Conservation (phyloP, 1,284 basidiomycete genomes). For the Polyporus tsugae region DNA sequence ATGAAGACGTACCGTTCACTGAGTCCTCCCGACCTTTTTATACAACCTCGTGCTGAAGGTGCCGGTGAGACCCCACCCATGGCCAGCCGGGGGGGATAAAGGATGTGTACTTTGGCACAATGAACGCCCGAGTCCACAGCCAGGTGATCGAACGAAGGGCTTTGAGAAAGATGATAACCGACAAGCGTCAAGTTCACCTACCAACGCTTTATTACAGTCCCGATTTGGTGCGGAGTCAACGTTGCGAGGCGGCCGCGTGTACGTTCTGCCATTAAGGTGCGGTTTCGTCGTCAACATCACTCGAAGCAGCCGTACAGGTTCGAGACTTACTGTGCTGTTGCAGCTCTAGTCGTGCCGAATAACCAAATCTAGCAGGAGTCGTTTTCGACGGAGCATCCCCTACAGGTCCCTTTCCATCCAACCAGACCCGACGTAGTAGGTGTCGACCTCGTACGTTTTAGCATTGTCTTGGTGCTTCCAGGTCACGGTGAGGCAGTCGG, state of each 20-base stretch:
- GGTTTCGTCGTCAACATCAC: neutral
- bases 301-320: neutral
- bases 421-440: too few relatives aligned
- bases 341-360: neutral
- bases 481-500: too few relatives aligned
- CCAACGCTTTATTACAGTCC: neutral
- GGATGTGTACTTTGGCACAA: neutral
- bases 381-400: neutral
- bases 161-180: neutral
- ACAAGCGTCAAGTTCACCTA: neutral
- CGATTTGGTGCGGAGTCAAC: neutral
- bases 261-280: too few relatives aligned
- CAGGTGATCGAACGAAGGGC: neutral
- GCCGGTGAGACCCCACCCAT: neutral
- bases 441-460: too few relatives aligned
- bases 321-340: neutral
- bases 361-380: neutral
- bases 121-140: neutral
- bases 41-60: neutral
- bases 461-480: too few relatives aligned
- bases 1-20: neutral
- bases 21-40: neutral
- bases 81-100: neutral
- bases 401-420: too few relatives aligned
- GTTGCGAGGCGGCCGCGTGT: too few relatives aligned